Evolutionary conservation across 495 filamentous ascomycete species (phyloP), one percentile per base, ranked within the genome.

Genomic region (Hyaloscypha variabilis): DNA sequence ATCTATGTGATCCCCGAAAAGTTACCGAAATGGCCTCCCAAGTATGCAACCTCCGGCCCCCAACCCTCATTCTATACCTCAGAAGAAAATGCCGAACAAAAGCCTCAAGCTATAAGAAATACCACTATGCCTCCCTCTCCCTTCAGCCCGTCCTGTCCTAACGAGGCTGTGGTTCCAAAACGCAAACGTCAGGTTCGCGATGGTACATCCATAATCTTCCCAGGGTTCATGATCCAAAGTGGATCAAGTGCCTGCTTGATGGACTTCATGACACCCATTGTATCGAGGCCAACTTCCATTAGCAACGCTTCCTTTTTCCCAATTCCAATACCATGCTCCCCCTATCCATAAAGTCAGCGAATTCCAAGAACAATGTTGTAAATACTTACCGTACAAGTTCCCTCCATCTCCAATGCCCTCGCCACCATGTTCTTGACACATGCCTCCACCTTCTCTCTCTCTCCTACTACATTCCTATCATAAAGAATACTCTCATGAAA

Each of bases 401-500:
- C 93, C 62, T 96, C 93, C 93, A 97, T 96, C 51, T 93, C 91
- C 28, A 97, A 71, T 8, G 92, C 93, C 25, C 91, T 81, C 69
- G 91, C 86, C 24, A 96, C 91, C 93, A 97, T 96, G 67, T 92
- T 88, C 69, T 93, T 85, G 26, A 96, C 92, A 59, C 91, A 91
- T 39, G 80, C 83, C 72, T 95, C 89, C 2, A 96, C 91, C 51
- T 88, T 87, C 17, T 81, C 85, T 34, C 81, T 78, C 76, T 97
- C 91, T 3, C 76, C 85, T 13, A 84, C 83, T 63, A 92, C 81
- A 21, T 77, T 80, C 30, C 83, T 79, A 71, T 94, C 86, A 71
- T 95, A 97, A 74, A 97, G 86, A 71, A 97, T 93, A 74, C 87
- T 90, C 70, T 92, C 87, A 73, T 97, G 93, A 76, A 97, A 97